Evolutionary conservation across 768 basidiomycete species (phyloP).

Genomic region (Suillus variegatus): DNA sequence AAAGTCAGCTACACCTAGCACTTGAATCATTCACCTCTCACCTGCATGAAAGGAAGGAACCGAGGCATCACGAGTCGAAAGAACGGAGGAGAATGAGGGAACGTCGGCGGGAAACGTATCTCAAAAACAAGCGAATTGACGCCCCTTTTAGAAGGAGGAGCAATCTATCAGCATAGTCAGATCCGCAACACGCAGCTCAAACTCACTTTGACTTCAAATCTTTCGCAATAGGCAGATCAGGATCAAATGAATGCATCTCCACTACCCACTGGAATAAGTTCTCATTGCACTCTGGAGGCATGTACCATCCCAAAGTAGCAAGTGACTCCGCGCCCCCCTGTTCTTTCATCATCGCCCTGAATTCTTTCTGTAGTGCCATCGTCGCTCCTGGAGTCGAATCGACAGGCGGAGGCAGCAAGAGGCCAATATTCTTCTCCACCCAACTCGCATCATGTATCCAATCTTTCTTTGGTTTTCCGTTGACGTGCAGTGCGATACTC

Average conservation of each 20-base stretch:
- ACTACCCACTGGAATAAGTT: constrained; percentile 76
- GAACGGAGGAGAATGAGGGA: constrained; percentile 72
- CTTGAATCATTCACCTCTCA: constrained; percentile 9
- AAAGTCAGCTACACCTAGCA: neutral
- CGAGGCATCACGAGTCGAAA: constrained; percentile 76
- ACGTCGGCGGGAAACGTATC: constrained; percentile 65
- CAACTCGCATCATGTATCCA: constrained; percentile 58
- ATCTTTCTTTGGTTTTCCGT: constrained; percentile 33
- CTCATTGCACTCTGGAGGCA: constrained; percentile 66
- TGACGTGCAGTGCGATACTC: neutral
- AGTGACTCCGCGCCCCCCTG: constrained; percentile 50
- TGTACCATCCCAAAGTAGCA: constrained; percentile 61
- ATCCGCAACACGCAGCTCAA: neutral
- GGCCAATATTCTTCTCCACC: constrained; percentile 43
- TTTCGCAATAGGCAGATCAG: constrained; percentile 56
- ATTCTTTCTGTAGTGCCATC: constrained; percentile 60
- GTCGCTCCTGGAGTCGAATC: constrained; percentile 56
- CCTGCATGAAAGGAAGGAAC: constrained; percentile 65
- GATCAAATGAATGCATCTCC: constrained; percentile 72
- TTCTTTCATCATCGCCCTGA: constrained; percentile 60
- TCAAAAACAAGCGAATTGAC: constrained; percentile 72
- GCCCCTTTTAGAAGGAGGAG: constrained; percentile 33
- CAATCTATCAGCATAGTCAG: neutral
- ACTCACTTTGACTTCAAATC: constrained; percentile 55
- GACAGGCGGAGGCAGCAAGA: constrained; percentile 60